These are phyloP conservation scores for Trichoderma brevicompactum DNA, from an alignment of 2,329 filamentous ascomycete species.

Conservation along the genomic window DNA sequence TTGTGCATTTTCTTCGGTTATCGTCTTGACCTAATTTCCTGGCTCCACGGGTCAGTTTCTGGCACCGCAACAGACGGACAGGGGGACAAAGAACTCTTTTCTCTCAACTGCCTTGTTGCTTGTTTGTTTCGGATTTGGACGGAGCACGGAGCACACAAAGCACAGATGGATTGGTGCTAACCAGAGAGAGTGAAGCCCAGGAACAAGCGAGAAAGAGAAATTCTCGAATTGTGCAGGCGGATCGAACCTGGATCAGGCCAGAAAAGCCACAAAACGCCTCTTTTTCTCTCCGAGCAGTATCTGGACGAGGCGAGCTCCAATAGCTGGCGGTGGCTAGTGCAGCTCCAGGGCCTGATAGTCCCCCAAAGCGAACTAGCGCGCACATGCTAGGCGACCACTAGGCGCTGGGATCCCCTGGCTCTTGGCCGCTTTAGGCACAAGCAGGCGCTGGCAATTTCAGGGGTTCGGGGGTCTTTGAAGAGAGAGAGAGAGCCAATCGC, in stretches of 20 bases:
- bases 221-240: slow-evolving; percentile 2
- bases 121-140: slow-evolving; percentile 16
- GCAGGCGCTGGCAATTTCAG: slow-evolving; percentile 18
- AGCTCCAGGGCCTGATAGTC: background rate
- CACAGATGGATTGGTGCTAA: background rate
- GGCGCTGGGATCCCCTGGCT: slow-evolving; percentile 12
- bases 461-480: slow-evolving; percentile 1
- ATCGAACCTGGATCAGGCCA: slow-evolving; percentile 15
- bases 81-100: background rate
- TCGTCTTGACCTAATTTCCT: slow-evolving; percentile 18
- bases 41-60: slow-evolving; percentile 2
- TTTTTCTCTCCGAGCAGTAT: slow-evolving; percentile 5
- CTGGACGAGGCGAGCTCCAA: slow-evolving; percentile 6
- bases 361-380: background rate
- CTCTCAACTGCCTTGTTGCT: background rate
- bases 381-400: background rate
- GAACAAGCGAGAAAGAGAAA: slow-evolving; percentile 9
- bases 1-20: slow-evolving; percentile 22
- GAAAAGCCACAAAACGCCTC: slow-evolving; percentile 3
- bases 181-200: slow-evolving; percentile 3
- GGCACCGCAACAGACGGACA: background rate
- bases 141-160: background rate
- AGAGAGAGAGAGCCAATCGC: too few relatives aligned
- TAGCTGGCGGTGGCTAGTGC: slow-evolving; percentile 8
- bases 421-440: slow-evolving; percentile 5